These are phyloP conservation scores for Middelhovenomyces tepae DNA, from an alignment of 805 yeast species.

Conservation along the genomic window DNA sequence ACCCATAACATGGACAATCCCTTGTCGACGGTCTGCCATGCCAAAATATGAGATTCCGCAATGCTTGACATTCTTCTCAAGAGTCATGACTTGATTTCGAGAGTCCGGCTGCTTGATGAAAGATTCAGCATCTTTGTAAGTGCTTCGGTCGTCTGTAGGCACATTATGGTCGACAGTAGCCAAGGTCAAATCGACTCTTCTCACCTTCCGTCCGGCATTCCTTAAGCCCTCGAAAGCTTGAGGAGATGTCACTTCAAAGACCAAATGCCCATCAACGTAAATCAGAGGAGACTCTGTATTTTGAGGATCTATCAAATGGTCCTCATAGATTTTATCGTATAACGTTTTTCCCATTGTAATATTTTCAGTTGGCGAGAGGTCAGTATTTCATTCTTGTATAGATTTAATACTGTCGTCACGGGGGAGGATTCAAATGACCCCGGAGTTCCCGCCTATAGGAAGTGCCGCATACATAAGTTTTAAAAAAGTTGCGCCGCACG, in stretches of 20 bases:
- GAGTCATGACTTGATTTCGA: slow-evolving; percentile 77
- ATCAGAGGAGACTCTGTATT: slow-evolving; percentile 78
- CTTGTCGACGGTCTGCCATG: slow-evolving; percentile 86
- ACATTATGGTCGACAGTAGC: slow-evolving; percentile 94
- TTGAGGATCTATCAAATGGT: slow-evolving; percentile 81
- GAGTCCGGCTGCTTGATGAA: slow-evolving; percentile 85
- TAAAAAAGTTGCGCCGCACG: too few species aligned
- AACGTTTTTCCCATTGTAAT: too few species aligned
- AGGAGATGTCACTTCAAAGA: slow-evolving; percentile 95
- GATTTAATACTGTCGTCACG: too few species aligned
- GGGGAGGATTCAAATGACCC: too few species aligned
- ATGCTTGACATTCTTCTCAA: slow-evolving; percentile 80
- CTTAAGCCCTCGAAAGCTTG: slow-evolving; percentile 93
- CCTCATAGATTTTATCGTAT: slow-evolving; percentile 89
- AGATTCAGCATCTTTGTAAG: slow-evolving; percentile 57
- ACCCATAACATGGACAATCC: slow-evolving; percentile 93
- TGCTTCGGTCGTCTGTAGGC: slow-evolving; percentile 78
- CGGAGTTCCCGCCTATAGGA: too few species aligned
- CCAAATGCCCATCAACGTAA: slow-evolving; percentile 89
- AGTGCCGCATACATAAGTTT: too few species aligned
- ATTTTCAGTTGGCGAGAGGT: too few species aligned
- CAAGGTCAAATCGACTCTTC: slow-evolving; percentile 80
- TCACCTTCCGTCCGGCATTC: slow-evolving; percentile 73
- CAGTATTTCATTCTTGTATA: too few species aligned
- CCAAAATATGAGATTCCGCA: slow-evolving; percentile 85